Evolutionary conservation across 1,284 basidiomycete genomes (phyloP).

Genomic region (Takashimella koratensis): DNA sequence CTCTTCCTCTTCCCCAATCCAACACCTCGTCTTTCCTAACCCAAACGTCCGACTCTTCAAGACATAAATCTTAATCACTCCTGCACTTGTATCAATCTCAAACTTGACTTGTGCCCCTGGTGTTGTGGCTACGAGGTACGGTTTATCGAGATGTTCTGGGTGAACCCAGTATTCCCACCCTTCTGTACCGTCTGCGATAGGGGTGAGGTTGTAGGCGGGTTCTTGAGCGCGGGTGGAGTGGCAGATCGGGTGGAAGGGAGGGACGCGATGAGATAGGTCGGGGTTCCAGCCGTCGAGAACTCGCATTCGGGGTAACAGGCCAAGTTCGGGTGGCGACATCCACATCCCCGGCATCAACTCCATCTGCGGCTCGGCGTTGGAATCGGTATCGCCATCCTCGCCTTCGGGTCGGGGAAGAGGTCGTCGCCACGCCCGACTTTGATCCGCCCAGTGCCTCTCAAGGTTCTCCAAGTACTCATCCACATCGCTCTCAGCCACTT

Average conservation of each 20-base stretch:
- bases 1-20: constrained; percentile 37
- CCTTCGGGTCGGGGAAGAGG: constrained; percentile 8
- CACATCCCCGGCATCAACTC: constrained; percentile 40
- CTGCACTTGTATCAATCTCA: constrained; percentile 38
- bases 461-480: constrained; percentile 1
- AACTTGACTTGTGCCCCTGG: constrained; percentile 39
- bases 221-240: constrained; percentile 30
- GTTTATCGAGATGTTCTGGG: constrained; percentile 42
- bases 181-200: constrained; percentile 14
- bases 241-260: constrained; percentile 37
- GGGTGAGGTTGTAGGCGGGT: constrained; percentile 39
- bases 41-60: constrained; percentile 40
- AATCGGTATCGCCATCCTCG: constrained; percentile 4
- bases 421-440: constrained; percentile 21
- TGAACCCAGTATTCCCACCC: constrained; percentile 47
- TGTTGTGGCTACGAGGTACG: constrained; percentile 34
- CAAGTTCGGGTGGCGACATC: constrained; percentile 32
- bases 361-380: not conserved
- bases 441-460: constrained; percentile 25
- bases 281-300: constrained; percentile 40
- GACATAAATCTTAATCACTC: constrained; percentile 45
- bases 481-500: not conserved
- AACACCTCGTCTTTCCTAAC: constrained; percentile 43
- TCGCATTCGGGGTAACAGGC: constrained; percentile 39
- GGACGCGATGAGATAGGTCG: constrained; percentile 20